Conservation (phyloP, 306 rosid species). For the Bauhinia variegata region DNA sequence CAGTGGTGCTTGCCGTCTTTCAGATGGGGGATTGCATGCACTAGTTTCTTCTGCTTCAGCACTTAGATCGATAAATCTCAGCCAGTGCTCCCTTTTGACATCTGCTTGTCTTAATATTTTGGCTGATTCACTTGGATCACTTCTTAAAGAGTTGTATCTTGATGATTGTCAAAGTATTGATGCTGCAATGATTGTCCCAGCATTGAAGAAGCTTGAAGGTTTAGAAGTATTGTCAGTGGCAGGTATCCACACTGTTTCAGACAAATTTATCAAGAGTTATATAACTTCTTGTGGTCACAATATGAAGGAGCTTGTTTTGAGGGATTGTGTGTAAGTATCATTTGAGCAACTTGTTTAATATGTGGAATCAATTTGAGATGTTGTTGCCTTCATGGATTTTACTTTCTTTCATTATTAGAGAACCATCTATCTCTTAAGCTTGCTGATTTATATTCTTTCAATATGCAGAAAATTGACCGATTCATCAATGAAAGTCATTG, state of each 20-base stretch:
- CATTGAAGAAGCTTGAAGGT: conserved; percentile 56
- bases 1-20: conserved; percentile 83
- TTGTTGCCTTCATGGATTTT: conserved; percentile 5
- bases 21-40: conserved; percentile 57
- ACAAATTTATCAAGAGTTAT: conserved; percentile 54
- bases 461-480: conserved; percentile 77
- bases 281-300: conserved; percentile 53
- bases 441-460: conserved; percentile 25
- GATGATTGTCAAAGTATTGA: conserved; percentile 66
- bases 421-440: conserved; percentile 14
- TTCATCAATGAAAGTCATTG: conserved; percentile 63
- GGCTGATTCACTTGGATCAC: conserved; percentile 66
- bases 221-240: conserved; percentile 76
- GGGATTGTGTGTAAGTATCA: conserved; percentile 70
- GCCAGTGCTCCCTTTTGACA: conserved; percentile 89
- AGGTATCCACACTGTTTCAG: conserved; percentile 59
- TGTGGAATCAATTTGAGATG: conserved; percentile 28
- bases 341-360: conserved; percentile 4
- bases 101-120: conserved; percentile 48
- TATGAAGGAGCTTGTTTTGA: conserved; percentile 78
- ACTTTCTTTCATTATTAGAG: conserved; percentile 14
- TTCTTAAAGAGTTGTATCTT: conserved; percentile 72
- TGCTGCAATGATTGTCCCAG: conserved; percentile 49
- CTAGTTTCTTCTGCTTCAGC: conserved; percentile 71
- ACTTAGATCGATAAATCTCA: conserved; percentile 76